Percentiles rank a stretch among this genome's conserved stretches.
Conservation (phyloP, 176 grass and related monocot genomes). For the Avena atlantica region DNA sequence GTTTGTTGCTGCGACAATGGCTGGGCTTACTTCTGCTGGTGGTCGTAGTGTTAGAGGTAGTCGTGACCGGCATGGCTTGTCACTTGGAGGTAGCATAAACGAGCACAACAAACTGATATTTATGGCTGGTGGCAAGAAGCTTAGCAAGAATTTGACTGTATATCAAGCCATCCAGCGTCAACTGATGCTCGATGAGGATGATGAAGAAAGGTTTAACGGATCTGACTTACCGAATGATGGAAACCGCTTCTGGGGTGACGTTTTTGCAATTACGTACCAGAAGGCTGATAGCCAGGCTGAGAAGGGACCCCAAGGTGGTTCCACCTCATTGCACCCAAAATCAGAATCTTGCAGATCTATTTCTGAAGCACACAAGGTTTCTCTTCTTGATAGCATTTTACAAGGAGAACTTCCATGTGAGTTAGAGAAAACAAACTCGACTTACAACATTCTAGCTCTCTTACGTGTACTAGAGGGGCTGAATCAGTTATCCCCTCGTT, state of each 20-base stretch:
- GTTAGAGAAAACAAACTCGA: slow-evolving; percentile 81
- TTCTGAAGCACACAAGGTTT: slow-evolving; percentile 45
- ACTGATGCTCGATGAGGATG: slow-evolving; percentile 80
- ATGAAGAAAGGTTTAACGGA: slow-evolving; percentile 85
- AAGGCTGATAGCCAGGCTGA: slow-evolving; percentile 75
- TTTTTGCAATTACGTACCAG: slow-evolving; percentile 94
- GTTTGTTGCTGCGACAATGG: slow-evolving; percentile 93
- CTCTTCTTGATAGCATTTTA: slow-evolving; percentile 90
- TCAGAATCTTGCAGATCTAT: slow-evolving; percentile 57
- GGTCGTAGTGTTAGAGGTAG: slow-evolving; percentile 69
- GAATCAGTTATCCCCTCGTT: slow-evolving; percentile 74
- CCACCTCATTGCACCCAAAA: slow-evolving; percentile 65
- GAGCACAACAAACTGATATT: slow-evolving; percentile 80
- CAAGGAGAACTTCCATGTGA: slow-evolving; percentile 90
- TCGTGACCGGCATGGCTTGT: slow-evolving; percentile 69
- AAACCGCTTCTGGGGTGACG: slow-evolving; percentile 82
- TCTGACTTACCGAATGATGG: slow-evolving; percentile 75
- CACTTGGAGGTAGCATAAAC: slow-evolving; percentile 56
- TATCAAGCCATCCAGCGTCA: slow-evolving; percentile 96
- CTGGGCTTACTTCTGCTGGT: slow-evolving; percentile 83
- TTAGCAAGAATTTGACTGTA: slow-evolving; percentile 82
- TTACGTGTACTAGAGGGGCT: slow-evolving; percentile 72
- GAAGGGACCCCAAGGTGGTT: slow-evolving; percentile 59
- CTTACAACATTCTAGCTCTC: slow-evolving; percentile 82
- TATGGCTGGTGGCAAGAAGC: slow-evolving; percentile 78